Evolutionary conservation across 768 basidiomycete genomes (phyloP).

Genomic region (Hypsizygus marmoreus): DNA sequence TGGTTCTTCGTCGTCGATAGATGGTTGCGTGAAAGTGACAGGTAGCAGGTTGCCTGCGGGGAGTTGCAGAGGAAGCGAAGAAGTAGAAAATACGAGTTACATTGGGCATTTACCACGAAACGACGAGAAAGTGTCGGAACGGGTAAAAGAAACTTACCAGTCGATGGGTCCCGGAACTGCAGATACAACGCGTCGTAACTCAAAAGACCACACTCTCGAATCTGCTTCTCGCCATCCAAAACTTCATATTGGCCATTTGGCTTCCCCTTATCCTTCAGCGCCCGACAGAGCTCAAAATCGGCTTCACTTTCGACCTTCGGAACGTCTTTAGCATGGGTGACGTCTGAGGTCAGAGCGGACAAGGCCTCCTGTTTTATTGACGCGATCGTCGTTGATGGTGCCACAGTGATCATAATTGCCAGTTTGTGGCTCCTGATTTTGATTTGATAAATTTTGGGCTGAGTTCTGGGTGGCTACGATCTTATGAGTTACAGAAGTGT

Average conservation of each 20-base stretch:
- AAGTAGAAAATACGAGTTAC: constrained; percentile 16
- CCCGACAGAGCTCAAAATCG: constrained; percentile 64
- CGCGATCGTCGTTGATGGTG: constrained; percentile 54
- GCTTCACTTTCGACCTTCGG: constrained; percentile 31
- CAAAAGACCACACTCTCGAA: constrained; percentile 51
- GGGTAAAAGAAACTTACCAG: constrained; percentile 48
- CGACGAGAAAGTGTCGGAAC: constrained; percentile 9
- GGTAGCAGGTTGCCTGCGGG: constrained; percentile 59
- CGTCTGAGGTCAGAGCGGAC: constrained; percentile 56
- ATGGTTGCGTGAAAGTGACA: constrained; percentile 58
- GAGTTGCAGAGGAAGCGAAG: constrained; percentile 15
- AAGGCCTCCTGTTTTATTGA: constrained; percentile 66
- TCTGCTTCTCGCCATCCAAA: constrained; percentile 42
- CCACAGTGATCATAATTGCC: constrained; percentile 59
- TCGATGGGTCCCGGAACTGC: constrained; percentile 59
- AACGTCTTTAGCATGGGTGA: constrained; percentile 34
- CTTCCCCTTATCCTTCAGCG: constrained; percentile 52
- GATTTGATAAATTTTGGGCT: constrained; percentile 66
- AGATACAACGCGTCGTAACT: constrained; percentile 74
- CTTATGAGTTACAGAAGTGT: background rate
- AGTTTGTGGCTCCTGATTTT: constrained; percentile 76
- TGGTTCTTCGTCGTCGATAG: constrained; percentile 64
- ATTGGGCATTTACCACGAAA: constrained; percentile 15
- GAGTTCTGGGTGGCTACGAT: constrained; percentile 47
- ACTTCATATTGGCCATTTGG: constrained; percentile 54